Base-by-base conservation (phyloP, 805 yeast genomes). In the Metschnikowia cerradonensis region DNA sequence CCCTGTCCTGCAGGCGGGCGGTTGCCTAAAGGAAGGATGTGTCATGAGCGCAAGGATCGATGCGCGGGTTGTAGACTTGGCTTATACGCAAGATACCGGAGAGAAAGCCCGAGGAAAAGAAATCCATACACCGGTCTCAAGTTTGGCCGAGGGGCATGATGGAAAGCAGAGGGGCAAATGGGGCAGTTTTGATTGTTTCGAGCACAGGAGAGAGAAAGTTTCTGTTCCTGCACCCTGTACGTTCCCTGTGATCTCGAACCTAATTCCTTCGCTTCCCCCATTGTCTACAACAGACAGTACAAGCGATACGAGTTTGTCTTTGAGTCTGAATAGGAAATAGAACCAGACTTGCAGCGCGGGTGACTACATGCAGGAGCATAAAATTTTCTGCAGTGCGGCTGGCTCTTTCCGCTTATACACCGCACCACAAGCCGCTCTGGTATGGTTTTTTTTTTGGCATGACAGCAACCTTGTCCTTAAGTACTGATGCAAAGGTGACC, bases 391-490 rank as follows among this genome's bases (percentile, higher is more conserved):
- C 38, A 42, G 45, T 42, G 45, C 38, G 45, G 30, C 45, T 33
- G 33, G 20, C 17, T 40, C n/a, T 14, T 14, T 8, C n/a, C 10
- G 4, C 30, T 32, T 41, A 41, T 41, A 32, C 37, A 15, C 45
- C 45, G 38, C 17, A 42, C 22, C 26, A 6, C 10, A n/a, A 14
- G n/a, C 26, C 38, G 30, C 45, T 32, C 19, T 14, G 13, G 13
- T 7, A 17, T 33, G 13, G 39, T 23, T 35, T 35, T 23, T 44
- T 23, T 23, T 44, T 35, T 31, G 40, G 40, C 22, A 23, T 35
- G 47, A 44, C 41, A 44, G 47, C 47, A 44, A 44, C 40, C 47
- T 19, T 34, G 15, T 33, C 6, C 11, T n/a, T 42, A 3, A 8
- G 13, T 33, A 14, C 4, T 14, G 4, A 17, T 22, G 34, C 43